Evolutionary conservation across 2,329 filamentous ascomycete species (phyloP).

Genomic region (Phyllosticta citribraziliensis): DNA sequence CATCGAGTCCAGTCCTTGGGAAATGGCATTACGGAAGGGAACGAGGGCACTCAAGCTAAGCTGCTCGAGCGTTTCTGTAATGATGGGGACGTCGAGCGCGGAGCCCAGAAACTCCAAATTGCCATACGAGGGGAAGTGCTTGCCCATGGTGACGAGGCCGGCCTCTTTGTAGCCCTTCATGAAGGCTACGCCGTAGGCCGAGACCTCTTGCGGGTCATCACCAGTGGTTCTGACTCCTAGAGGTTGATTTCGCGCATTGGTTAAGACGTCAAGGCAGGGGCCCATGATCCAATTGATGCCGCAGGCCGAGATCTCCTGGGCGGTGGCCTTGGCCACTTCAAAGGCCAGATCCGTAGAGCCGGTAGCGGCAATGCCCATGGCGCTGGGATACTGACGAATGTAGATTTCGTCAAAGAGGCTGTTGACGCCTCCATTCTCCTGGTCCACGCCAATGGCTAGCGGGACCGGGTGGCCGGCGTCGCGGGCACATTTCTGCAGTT

Average conservation of each 20-base stretch:
- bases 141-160: slow-evolving; percentile 80
- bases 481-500: slow-evolving; percentile 85
- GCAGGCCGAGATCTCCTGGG: slow-evolving; percentile 82
- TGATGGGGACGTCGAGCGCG: slow-evolving; percentile 84
- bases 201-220: slow-evolving; percentile 91
- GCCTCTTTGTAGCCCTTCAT: slow-evolving; percentile 91
- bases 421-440: slow-evolving; percentile 97
- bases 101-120: slow-evolving; percentile 90
- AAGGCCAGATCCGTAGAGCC: slow-evolving; percentile 78
- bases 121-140: slow-evolving; percentile 94
- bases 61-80: slow-evolving; percentile 88
- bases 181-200: slow-evolving; percentile 79
- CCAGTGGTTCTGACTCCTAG: slow-evolving; percentile 81
- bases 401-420: slow-evolving; percentile 93
- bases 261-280: slow-evolving; percentile 86
- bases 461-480: slow-evolving; percentile 84
- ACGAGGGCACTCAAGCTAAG: slow-evolving; percentile 84
- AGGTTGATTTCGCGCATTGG: slow-evolving; percentile 83
- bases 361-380: slow-evolving; percentile 93
- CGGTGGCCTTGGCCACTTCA: slow-evolving; percentile 84
- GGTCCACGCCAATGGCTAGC: slow-evolving; percentile 81
- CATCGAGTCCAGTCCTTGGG: slow-evolving; percentile 81
- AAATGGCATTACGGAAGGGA: slow-evolving; percentile 83
- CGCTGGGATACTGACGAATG: slow-evolving; percentile 91
- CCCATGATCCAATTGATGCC: slow-evolving; percentile 95